phyloP scores from a whole-genome alignment of 805 yeast genomes.

The Saccharomyces cerevisiae region DNA sequence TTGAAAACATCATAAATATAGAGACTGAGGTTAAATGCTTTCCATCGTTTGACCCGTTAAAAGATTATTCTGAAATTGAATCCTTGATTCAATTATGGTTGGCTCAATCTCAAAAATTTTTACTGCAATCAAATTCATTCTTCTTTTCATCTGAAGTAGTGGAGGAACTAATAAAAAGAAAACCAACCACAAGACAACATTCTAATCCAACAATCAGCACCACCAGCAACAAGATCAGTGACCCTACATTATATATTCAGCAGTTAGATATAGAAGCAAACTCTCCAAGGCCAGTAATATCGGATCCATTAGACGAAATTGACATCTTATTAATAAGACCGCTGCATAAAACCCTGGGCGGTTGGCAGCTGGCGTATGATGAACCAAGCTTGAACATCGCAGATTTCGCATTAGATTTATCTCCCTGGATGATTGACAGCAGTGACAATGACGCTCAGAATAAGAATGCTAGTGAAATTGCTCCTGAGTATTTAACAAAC shows the following conservation, averaged over 20 bases:
- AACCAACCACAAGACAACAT: slow-evolving; percentile 9
- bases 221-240: not conserved
- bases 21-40: slow-evolving; percentile 7
- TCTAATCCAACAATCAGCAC: not conserved
- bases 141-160: slow-evolving; percentile 23
- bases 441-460: slow-evolving; percentile 2
- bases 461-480: not conserved
- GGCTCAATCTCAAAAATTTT: slow-evolving; percentile 17
- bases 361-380: slow-evolving; percentile 29
- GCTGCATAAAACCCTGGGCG: slow-evolving; percentile 8
- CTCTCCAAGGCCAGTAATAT: slow-evolving; percentile 1
- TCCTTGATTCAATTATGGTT: slow-evolving; percentile 22
- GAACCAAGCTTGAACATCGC: slow-evolving; percentile 27
- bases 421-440: slow-evolving; percentile 15
- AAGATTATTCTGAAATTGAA: slow-evolving; percentile 18
- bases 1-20: slow-evolving; percentile 5
- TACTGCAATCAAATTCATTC: slow-evolving; percentile 20
- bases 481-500: not conserved
- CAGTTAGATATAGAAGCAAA: slow-evolving; percentile 5
- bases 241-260: not conserved
- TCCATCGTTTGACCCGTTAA: slow-evolving; percentile 8
- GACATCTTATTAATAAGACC: slow-evolving; percentile 27
- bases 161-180: slow-evolving; percentile 16
- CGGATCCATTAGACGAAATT: slow-evolving; percentile 13
- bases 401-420: slow-evolving; percentile 21